These are phyloP conservation scores for Leccinum longicurvipes DNA, from an alignment of 768 basidiomycete species.

Conservation along the genomic window DNA sequence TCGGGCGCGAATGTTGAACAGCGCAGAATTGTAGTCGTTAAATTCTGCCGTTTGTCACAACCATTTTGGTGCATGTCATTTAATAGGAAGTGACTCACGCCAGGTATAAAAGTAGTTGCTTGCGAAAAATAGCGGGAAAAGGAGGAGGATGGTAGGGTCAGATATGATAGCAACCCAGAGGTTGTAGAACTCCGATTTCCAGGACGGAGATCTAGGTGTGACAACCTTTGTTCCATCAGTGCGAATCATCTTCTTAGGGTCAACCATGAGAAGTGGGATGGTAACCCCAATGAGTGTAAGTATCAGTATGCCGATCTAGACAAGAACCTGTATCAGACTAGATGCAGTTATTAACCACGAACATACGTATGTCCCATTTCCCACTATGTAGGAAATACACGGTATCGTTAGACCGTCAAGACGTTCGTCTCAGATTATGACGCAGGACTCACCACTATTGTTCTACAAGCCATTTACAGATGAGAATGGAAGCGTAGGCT, in stretches of 20 bases:
- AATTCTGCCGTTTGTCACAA: conserved; percentile 49
- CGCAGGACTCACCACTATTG: conserved; percentile 26
- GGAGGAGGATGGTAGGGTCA: conserved; percentile 68
- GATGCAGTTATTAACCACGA: neutral
- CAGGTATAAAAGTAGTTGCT: conserved; percentile 87
- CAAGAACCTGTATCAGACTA: neutral
- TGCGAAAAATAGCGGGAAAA: conserved; percentile 87
- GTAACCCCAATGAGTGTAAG: conserved; percentile 66
- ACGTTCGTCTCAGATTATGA: neutral
- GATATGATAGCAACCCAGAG: conserved; percentile 64
- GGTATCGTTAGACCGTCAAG: neutral
- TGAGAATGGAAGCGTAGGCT: neutral
- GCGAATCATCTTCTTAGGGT: conserved; percentile 70
- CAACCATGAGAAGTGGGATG: conserved; percentile 67
- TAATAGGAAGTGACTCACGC: conserved; percentile 45
- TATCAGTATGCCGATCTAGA: conserved; percentile 69
- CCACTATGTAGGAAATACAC: conserved; percentile 38
- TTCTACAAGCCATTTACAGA: conserved; percentile 16
- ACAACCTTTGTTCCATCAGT: conserved; percentile 70
- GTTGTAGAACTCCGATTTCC: conserved; percentile 71
- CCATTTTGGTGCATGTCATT: neutral
- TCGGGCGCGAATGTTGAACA: conserved; percentile 79
- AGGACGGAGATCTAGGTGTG: conserved; percentile 63
- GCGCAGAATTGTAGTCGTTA: conserved; percentile 74
- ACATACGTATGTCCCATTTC: conserved; percentile 72